Base-by-base conservation (phyloP, 2,329 filamentous ascomycete species). In the Incumbomyces delicatus region DNA sequence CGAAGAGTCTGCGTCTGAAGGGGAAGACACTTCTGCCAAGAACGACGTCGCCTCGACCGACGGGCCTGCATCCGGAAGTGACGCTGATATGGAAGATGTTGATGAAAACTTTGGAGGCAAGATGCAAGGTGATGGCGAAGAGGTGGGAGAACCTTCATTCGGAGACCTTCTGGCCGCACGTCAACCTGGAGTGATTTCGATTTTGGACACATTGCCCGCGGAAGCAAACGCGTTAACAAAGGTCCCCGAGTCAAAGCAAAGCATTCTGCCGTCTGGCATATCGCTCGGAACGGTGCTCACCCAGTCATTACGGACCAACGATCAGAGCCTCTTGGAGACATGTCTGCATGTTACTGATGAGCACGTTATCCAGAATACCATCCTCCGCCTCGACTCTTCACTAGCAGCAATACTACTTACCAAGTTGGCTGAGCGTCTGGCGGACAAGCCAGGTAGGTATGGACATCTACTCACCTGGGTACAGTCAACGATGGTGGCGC, bases 401-500 rank as follows among this genome's bases (percentile, higher is more conserved):
- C 79, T 95, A 18, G 89, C 92, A 6, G 83, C 81, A 31, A 76
- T 71, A 6, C 76, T 98, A 8, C 77, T 98, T 48, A 80, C 81
- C 59, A 88, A 87, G 64, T 77, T 98, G 43, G 87, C 92, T 7
- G 85, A 94, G 57, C 78, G 89, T 49, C 78, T 98, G 62, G 83
- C 95, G 66, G 79, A 84, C 55, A 80, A 87, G 37, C 92, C 92
- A 1, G 92, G 90, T 2, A 80, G 92, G 46, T 90, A 92, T 12
- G 88, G 89, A 43, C 86, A 83, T 60, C 77, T 98, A 29, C 89
- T 95, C 76, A 79, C 85, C 13, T 98, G 92, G 89, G 85, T 96
- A 36, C 89, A 95, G 66, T 95, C 88, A 87, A 90, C 87, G 1
- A 77, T 95, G 46, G 80, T 95, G 30, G 83, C 86, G 1, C 92